phyloP scores from a whole-genome alignment of 768 basidiomycete species.

The Mycena vitilis region DNA sequence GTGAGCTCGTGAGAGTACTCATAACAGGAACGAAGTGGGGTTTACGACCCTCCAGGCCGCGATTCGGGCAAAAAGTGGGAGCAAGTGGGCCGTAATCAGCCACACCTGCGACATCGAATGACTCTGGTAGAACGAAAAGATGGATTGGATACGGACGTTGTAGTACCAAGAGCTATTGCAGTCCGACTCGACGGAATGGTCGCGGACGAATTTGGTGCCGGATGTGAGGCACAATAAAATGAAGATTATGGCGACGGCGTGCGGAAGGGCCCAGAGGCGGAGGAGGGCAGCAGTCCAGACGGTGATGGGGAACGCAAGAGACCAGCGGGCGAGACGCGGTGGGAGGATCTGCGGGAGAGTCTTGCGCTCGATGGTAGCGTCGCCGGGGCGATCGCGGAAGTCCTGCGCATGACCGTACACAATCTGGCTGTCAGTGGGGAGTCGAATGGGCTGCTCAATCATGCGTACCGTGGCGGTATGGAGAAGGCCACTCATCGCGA shows the following conservation, averaged over 20 bases:
- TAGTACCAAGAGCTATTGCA: conserved; percentile 35
- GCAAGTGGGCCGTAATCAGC: conserved; percentile 19
- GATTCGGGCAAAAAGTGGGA: conserved; percentile 16
- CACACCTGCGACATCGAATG: background rate
- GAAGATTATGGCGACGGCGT: conserved; percentile 23
- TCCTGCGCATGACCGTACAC: conserved; percentile 39
- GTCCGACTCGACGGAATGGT: conserved; percentile 35
- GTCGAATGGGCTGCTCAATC: background rate
- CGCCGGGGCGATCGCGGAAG: conserved; percentile 38
- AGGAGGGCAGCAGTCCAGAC: conserved; percentile 32
- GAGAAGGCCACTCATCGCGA: conserved; percentile 44
- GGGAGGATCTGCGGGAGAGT: conserved; percentile 38
- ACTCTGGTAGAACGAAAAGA: too few relatives aligned
- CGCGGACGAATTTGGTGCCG: conserved; percentile 28
- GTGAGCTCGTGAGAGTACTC: background rate
- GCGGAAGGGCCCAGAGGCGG: conserved; percentile 35
- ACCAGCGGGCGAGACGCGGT: conserved; percentile 36
- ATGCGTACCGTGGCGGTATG: conserved; percentile 48
- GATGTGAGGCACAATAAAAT: conserved; percentile 18
- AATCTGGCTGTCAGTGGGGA: background rate
- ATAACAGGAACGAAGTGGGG: background rate
- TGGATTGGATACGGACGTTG: conserved; percentile 22
- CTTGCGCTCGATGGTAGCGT: conserved; percentile 38
- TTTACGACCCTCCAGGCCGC: background rate
- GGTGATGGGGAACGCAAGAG: conserved; percentile 29